Conservation (phyloP, 2,329 filamentous ascomycete species). For the Epichloe sp. region DNA sequence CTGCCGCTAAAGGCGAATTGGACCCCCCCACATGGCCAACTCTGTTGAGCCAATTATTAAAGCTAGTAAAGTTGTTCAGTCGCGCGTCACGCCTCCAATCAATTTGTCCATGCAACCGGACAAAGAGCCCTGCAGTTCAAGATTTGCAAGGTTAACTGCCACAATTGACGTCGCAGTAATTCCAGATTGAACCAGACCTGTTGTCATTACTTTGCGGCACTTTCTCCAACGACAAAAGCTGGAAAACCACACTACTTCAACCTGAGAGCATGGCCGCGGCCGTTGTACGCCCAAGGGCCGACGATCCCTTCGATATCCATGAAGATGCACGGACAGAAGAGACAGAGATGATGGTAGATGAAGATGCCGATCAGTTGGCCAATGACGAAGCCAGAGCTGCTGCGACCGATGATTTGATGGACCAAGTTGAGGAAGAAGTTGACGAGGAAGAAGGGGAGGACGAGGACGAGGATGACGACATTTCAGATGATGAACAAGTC, state of each 20-base stretch:
- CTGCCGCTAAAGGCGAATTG: too few species aligned
- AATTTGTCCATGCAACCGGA: neutral
- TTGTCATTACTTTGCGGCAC: too few species aligned
- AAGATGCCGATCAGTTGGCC: conserved; percentile 19
- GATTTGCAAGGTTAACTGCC: neutral
- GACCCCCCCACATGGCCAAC: too few species aligned
- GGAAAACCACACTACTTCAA: neutral
- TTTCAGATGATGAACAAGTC: conserved; percentile 48
- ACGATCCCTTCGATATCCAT: conserved; percentile 33
- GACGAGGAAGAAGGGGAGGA: conserved; percentile 19
- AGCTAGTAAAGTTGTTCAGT: neutral
- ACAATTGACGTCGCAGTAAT: neutral
- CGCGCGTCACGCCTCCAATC: conserved; percentile 1
- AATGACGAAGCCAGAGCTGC: conserved; percentile 14
- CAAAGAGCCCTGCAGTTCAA: neutral
- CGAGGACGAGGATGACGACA: conserved; percentile 26
- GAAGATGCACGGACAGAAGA: conserved; percentile 37
- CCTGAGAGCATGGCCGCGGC: conserved; percentile 4
- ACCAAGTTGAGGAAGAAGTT: conserved; percentile 15
- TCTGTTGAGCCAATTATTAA: too few species aligned
- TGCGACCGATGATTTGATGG: conserved; percentile 13
- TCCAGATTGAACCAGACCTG: neutral
- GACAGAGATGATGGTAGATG: conserved; percentile 35
- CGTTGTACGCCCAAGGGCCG: conserved; percentile 8
- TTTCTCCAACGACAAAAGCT: too few species aligned